Conservation (phyloP, 768 basidiomycete species). For the Tephrocybe sp. region DNA sequence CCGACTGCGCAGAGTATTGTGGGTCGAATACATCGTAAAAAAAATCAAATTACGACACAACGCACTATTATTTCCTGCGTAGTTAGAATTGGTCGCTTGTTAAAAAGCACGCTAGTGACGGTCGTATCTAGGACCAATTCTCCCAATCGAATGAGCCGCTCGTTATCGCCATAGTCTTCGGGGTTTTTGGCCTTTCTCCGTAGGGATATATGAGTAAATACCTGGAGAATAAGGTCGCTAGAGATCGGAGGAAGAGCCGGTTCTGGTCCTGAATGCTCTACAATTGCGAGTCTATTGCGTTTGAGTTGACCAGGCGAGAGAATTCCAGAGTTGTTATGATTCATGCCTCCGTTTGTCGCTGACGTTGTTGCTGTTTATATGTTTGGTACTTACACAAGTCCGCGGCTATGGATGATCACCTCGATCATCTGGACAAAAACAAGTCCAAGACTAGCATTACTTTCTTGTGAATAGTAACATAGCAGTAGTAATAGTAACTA, state of each 20-base stretch:
- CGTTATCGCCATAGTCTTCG: conserved; percentile 51
- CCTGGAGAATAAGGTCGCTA: conserved; percentile 57
- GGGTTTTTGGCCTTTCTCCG: conserved; percentile 34
- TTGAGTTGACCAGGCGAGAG: conserved; percentile 15
- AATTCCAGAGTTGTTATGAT: conserved; percentile 10
- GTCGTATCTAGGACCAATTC: conserved; percentile 42
- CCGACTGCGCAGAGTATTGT: conserved; percentile 18
- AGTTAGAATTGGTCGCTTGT: conserved; percentile 46
- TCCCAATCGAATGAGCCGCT: conserved; percentile 53
- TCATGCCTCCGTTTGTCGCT: conserved; percentile 11
- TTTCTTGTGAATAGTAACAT: too few relatives aligned
- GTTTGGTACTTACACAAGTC: not conserved
- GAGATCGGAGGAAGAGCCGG: conserved; percentile 47
- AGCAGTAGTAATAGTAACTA: not conserved
- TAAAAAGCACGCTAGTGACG: conserved; percentile 46
- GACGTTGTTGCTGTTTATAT: conserved; percentile 15
- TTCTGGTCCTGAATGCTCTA: conserved; percentile 12
- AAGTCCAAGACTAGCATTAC: too few relatives aligned
- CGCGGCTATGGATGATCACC: not conserved
- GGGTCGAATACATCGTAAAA: not conserved
- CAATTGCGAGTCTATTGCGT: conserved; percentile 12
- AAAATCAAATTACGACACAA: conserved; percentile 7
- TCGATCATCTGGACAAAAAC: too few relatives aligned
- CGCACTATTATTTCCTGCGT: conserved; percentile 51
- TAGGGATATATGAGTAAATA: conserved; percentile 69